These are phyloP conservation scores for Camptophora hylomeconis DNA, from an alignment of 2,329 filamentous ascomycete genomes.

Conservation along the genomic window DNA sequence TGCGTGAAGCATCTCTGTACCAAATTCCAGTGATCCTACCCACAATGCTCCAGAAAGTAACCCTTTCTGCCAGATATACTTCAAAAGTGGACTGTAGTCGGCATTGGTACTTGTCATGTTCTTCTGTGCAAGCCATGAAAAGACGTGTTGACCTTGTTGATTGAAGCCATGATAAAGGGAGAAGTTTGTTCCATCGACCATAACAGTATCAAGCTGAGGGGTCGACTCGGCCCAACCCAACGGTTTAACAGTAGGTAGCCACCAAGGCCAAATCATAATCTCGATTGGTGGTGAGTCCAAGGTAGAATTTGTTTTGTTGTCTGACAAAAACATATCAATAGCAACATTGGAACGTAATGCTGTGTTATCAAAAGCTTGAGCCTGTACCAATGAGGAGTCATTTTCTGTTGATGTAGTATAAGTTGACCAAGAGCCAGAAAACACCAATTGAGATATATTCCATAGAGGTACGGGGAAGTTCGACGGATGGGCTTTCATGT, in stretches of 20 bases:
- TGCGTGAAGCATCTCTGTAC: conserved; percentile 10
- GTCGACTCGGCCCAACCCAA: conserved; percentile 8
- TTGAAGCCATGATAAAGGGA: conserved; percentile 11
- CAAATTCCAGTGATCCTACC: conserved; percentile 10
- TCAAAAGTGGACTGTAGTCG: conserved; percentile 9
- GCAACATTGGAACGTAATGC: conserved; percentile 8
- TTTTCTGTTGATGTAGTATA: conserved; percentile 6
- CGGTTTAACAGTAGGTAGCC: conserved; percentile 6
- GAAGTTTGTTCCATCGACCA: conserved; percentile 7
- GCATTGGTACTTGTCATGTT: conserved; percentile 9
- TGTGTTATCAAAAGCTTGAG: conserved; percentile 6
- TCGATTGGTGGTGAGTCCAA: conserved; percentile 7
- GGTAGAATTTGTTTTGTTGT: conserved; percentile 8
- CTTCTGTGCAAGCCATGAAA: conserved; percentile 9
- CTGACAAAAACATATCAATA: conserved; percentile 9
- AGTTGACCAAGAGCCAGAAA: conserved; percentile 6
- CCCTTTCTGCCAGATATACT: conserved; percentile 9
- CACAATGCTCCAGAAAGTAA: conserved; percentile 8
- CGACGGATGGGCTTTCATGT: conserved; percentile 7
- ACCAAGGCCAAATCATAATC: conserved; percentile 13
- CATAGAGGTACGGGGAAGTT: conserved; percentile 8
- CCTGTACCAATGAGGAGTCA: conserved; percentile 4
- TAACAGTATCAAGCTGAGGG: conserved; percentile 7
- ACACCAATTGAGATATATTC: conserved; percentile 9
- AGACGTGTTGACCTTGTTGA: conserved; percentile 10